Percentiles rank a stretch among this genome's conserved stretches.
Evolutionary conservation across 768 basidiomycete genomes (phyloP).

Genomic region (Pleurotus ostreatus): DNA sequence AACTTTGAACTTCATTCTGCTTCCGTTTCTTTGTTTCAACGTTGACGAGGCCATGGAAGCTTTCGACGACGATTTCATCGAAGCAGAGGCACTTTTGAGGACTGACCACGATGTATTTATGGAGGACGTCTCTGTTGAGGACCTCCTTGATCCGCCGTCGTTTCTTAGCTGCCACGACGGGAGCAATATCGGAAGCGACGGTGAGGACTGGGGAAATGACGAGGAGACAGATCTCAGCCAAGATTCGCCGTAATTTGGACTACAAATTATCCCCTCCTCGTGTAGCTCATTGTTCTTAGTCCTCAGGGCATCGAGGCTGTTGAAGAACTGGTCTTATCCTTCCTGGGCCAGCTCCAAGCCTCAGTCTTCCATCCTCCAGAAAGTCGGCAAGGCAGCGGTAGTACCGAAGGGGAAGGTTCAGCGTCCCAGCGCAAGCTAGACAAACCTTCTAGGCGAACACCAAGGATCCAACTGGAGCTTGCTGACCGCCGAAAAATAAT

Average conservation of each 20-base stretch:
- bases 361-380: conserved; percentile 9
- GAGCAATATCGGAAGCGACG: neutral
- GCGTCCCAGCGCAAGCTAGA: neutral
- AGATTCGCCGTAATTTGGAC: neutral
- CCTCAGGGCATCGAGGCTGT: conserved; percentile 14
- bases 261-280: neutral
- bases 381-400: neutral
- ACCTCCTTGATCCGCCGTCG: neutral
- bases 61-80: neutral
- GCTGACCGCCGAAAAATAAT: conserved; percentile 10
- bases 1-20: too few species aligned
- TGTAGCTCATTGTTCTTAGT: conserved; percentile 1
- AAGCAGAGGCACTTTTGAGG: neutral
- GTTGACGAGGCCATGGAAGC: neutral
- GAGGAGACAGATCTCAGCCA: neutral
- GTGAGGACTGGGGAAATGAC: conserved; percentile 1
- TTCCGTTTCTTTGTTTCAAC: neutral
- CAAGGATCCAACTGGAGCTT: conserved; percentile 10
- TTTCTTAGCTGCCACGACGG: neutral
- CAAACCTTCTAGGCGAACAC: conserved; percentile 1
- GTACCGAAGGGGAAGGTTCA: too few species aligned
- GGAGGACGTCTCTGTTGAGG: neutral
- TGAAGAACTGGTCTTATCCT: conserved; percentile 23
- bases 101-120: neutral
- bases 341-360: conserved; percentile 26